phyloP scores from a whole-genome alignment of 2,329 filamentous ascomycete genomes.

The Colletotrichum incanum region DNA sequence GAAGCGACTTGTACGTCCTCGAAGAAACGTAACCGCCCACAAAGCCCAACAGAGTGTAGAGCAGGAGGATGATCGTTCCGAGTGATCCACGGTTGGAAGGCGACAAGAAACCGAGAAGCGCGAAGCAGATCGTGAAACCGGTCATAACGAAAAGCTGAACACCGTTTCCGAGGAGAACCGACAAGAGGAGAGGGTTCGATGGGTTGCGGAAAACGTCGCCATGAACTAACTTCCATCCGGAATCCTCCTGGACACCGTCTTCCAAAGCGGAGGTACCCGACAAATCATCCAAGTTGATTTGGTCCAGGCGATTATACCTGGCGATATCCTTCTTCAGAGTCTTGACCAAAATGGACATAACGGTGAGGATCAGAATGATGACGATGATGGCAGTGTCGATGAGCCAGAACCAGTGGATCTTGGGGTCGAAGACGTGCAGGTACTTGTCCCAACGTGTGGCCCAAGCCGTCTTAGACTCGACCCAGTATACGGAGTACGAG shows the following conservation, averaged over 20 bases:
- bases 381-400: constrained; percentile 97
- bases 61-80: constrained; percentile 91
- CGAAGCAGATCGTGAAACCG: constrained; percentile 93
- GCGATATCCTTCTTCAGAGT: constrained; percentile 96
- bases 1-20: constrained; percentile 94
- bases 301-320: constrained; percentile 94
- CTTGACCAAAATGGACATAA: constrained; percentile 91
- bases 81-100: constrained; percentile 96
- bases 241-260: constrained; percentile 96
- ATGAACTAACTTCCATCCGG: constrained; percentile 98
- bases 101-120: constrained; percentile 93
- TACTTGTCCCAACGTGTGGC: constrained; percentile 99
- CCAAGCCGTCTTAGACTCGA: constrained; percentile 87
- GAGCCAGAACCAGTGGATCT: constrained; percentile 98
- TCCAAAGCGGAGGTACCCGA: constrained; percentile 84
- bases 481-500: constrained; percentile 95
- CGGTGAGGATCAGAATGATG: constrained; percentile 90
- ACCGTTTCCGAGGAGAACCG: constrained; percentile 91
- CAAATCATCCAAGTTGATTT: constrained; percentile 91
- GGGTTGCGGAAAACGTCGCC: constrained; percentile 97
- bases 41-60: constrained; percentile 94
- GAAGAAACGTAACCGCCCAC: constrained; percentile 93
- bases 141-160: constrained; percentile 99
- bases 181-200: constrained; percentile 85
- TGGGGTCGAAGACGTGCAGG: constrained; percentile 95